These are phyloP conservation scores for Calocybe gangraenosa DNA, from an alignment of 768 basidiomycete genomes.

Conservation along the genomic window DNA sequence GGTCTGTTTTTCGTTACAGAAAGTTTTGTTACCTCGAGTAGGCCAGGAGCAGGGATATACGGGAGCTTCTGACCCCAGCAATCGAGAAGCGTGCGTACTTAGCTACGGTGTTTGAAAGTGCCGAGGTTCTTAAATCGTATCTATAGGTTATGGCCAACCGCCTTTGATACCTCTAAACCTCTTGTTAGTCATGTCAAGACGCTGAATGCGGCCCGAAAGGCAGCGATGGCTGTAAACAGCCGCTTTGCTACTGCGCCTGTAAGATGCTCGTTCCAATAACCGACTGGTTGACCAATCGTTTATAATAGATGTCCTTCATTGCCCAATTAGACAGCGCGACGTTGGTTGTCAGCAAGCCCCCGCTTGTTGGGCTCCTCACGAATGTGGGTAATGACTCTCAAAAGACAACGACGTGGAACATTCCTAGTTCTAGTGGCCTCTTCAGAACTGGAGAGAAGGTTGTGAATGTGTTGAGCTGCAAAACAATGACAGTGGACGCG, in stretches of 20 bases:
- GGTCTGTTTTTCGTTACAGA: neutral
- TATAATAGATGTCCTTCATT: conserved; percentile 40
- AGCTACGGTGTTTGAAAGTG: neutral
- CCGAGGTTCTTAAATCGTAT: neutral
- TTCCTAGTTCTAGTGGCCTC: conserved; percentile 27
- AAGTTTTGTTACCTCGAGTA: neutral
- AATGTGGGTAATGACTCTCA: conserved; percentile 43
- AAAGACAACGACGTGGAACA: conserved; percentile 34
- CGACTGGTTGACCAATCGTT: neutral
- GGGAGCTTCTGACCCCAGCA: conserved; percentile 55
- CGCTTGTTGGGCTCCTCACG: conserved; percentile 52
- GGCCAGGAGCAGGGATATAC: conserved; percentile 61
- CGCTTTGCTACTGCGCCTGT: conserved; percentile 47
- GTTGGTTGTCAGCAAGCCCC: conserved; percentile 50
- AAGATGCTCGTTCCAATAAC: conserved; percentile 8
- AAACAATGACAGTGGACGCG: conserved; percentile 26
- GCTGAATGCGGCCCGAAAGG: conserved; percentile 52
- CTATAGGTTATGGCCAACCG: conserved; percentile 55
- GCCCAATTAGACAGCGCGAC: conserved; percentile 31
- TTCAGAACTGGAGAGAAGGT: conserved; percentile 38
- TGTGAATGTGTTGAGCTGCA: conserved; percentile 53
- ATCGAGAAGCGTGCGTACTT: conserved; percentile 51
- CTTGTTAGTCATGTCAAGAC: conserved; percentile 41
- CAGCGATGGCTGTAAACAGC: conserved; percentile 37
- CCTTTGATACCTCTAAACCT: conserved; percentile 45